Percentiles rank a stretch among this genome's conserved stretches.
phyloP scores from a whole-genome alignment of 2,329 filamentous ascomycete genomes.

The Davidsoniella eucalypti region DNA sequence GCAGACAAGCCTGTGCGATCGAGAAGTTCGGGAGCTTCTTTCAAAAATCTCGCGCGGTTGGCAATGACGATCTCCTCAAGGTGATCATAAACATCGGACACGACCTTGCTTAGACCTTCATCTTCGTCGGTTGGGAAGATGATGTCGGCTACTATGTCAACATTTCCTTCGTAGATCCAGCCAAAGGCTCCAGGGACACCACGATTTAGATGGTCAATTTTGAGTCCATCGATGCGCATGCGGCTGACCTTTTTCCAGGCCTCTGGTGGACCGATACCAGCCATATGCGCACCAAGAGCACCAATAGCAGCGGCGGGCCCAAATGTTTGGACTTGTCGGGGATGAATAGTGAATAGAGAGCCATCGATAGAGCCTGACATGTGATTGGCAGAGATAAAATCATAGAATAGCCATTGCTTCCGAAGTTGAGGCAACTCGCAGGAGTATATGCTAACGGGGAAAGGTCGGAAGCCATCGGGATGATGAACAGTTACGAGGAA shows the following conservation, averaged over 20 bases:
- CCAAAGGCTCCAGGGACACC: slow-evolving; percentile 88
- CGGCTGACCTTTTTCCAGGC: slow-evolving; percentile 94
- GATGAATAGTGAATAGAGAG: slow-evolving; percentile 93
- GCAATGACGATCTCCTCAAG: slow-evolving; percentile 82
- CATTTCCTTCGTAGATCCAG: slow-evolving; percentile 94
- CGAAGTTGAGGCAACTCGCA: slow-evolving; percentile 84
- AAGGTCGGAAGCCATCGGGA: slow-evolving; percentile 79
- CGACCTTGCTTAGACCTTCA: slow-evolving; percentile 79
- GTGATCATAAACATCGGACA: slow-evolving; percentile 94
- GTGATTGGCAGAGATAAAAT: slow-evolving; percentile 86
- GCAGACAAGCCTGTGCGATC: slow-evolving; percentile 12
- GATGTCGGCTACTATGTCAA: slow-evolving; percentile 90
- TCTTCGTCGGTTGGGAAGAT: slow-evolving; percentile 83
- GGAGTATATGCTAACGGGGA: slow-evolving; percentile 86
- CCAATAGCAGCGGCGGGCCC: slow-evolving; percentile 9
- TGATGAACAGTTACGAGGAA: slow-evolving; percentile 83
- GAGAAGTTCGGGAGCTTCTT: slow-evolving; percentile 11
- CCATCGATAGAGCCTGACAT: slow-evolving; percentile 94
- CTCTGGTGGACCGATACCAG: slow-evolving; percentile 43
- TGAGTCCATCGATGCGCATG: slow-evolving; percentile 80
- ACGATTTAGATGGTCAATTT: slow-evolving; percentile 88
- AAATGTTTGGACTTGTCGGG: slow-evolving; percentile 57
- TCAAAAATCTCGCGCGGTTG: slow-evolving; percentile 30
- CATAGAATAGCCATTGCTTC: slow-evolving; percentile 96
- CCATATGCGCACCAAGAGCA: slow-evolving; percentile 10